These are phyloP conservation scores for Asterochloris sp. DNA, from an alignment of 139 green algal genomes.

Conservation along the genomic window DNA sequence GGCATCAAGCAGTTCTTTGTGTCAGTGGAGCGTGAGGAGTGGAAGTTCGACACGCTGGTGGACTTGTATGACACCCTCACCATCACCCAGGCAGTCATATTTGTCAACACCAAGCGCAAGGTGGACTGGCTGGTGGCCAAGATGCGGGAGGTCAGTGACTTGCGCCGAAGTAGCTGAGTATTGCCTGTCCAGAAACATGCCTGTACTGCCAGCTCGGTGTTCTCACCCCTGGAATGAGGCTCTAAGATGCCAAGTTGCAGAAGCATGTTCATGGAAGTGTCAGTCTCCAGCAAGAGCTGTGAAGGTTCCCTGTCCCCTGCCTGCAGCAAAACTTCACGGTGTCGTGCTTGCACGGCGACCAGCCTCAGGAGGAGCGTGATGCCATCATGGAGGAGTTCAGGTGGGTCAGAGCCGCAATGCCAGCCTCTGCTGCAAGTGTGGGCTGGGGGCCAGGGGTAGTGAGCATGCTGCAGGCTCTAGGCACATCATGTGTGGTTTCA, in stretches of 20 bases:
- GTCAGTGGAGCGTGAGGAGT: conserved; percentile 97
- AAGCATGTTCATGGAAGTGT: too few relatives aligned
- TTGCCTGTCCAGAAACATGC: too few relatives aligned
- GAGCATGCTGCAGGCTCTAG: too few relatives aligned
- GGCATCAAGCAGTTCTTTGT: conserved; percentile 99
- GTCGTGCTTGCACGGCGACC: conserved; percentile 96
- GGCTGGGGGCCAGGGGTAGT: neutral
- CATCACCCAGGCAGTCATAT: conserved; percentile 99
- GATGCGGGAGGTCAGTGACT: conserved; percentile 10
- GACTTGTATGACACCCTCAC: conserved; percentile 99
- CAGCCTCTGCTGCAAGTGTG: too few relatives aligned
- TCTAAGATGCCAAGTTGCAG: too few relatives aligned
- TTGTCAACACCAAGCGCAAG: conserved; percentile 98
- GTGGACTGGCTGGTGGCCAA: conserved; percentile 96
- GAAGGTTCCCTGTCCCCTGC: conserved; percentile 73
- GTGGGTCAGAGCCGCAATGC: conserved; percentile 1
- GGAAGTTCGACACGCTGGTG: conserved; percentile 99
- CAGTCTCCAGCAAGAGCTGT: neutral
- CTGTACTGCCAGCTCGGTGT: too few relatives aligned
- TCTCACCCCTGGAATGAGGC: too few relatives aligned
- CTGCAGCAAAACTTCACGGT: conserved; percentile 97
- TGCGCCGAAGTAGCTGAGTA: too few relatives aligned
- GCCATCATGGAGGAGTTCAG: conserved; percentile 97
- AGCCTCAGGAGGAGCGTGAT: conserved; percentile 98
- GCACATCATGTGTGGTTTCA: too few relatives aligned